phyloP scores from a whole-genome alignment of 441 rosid genomes.

The Pelargonium citronellum region DNA sequence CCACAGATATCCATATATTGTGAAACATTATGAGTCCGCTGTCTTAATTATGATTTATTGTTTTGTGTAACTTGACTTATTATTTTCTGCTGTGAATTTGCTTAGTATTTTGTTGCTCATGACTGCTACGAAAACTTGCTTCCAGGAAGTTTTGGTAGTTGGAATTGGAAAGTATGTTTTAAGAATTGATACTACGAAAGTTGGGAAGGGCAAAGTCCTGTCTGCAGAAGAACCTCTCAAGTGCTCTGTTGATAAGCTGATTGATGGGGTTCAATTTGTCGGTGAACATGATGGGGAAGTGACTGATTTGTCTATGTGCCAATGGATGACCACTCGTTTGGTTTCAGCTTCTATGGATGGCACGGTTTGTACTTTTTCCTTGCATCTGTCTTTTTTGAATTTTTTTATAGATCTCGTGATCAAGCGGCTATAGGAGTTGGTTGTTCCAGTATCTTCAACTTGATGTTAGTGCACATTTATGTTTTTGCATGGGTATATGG shows the following conservation, averaged over 20 bases:
- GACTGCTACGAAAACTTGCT: conserved; percentile 3
- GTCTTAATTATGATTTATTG: neutral
- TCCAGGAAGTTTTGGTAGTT: conserved; percentile 74
- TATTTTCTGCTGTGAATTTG: conserved; percentile 6
- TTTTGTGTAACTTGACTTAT: neutral
- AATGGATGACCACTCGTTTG: conserved; percentile 75
- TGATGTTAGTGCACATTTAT: neutral
- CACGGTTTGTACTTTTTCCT: conserved; percentile 46
- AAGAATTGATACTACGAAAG: conserved; percentile 65
- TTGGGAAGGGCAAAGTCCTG: conserved; percentile 49
- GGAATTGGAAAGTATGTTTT: conserved; percentile 65
- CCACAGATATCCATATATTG: neutral
- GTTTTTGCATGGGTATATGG: neutral
- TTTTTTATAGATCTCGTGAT: neutral
- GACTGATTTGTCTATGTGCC: conserved; percentile 86
- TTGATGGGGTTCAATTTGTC: conserved; percentile 73
- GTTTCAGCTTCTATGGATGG: conserved; percentile 90
- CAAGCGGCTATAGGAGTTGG: neutral
- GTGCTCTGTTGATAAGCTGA: conserved; percentile 54
- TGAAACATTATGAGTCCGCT: neutral
- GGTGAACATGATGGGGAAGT: conserved; percentile 84
- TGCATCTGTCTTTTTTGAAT: neutral
- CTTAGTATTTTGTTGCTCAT: neutral
- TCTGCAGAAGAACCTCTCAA: conserved; percentile 66
- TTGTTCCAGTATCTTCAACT: neutral